Base-by-base conservation (phyloP, 1,284 basidiomycete genomes). In the Xerocomus amazonicus region DNA sequence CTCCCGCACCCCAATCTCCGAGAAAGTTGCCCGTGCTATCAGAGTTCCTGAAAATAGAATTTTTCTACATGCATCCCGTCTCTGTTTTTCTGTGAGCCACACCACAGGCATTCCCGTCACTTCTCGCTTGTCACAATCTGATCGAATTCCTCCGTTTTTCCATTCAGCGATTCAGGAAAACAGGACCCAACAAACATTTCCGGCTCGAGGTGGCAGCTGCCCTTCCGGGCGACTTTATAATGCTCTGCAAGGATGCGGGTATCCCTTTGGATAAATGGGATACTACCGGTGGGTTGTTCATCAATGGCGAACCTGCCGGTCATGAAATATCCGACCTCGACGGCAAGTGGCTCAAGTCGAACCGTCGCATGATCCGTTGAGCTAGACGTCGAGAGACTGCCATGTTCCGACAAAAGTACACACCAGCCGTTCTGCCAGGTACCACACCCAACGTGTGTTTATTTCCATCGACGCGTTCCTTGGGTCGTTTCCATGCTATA, bases 51-150 rank as follows among this genome's bases (percentile, higher is more conserved):
- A 70, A 38, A 67, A 73, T 48, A 73, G 76, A n/a, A 62, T 84
- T 17, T 83, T 80, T 56, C 67, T 87, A 8, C 84, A 87, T 55
- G 73, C 83, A 6, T 77, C 81, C 1, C 73, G 76, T 31, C 54
- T 84, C 28, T 76, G 78, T 3, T 67, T 84, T 49, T 73, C 71
- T 16, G 83, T 84, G 54, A 59, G 80, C 65, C 40, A 29, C 37
- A 32, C 65, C 40, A 29, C 37, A 32, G 42, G 47, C 35, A 35
- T 53, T 16, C 43, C 23, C 35, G 19, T 46, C 37, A 14, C 26
- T 7, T 34, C 43, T 42, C 9, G 6, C 10, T 14, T n/a, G 27
- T 35, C 47, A 40, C 9, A 13, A 31, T 42, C 32, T 27, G 19
- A 13, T 17, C 53, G n/a, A 56, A 9, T 17, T 7, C 0, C n/a